These are phyloP conservation scores for Sugiyamaella japonica DNA, from an alignment of 1,139 yeast genomes.

Conservation along the genomic window DNA sequence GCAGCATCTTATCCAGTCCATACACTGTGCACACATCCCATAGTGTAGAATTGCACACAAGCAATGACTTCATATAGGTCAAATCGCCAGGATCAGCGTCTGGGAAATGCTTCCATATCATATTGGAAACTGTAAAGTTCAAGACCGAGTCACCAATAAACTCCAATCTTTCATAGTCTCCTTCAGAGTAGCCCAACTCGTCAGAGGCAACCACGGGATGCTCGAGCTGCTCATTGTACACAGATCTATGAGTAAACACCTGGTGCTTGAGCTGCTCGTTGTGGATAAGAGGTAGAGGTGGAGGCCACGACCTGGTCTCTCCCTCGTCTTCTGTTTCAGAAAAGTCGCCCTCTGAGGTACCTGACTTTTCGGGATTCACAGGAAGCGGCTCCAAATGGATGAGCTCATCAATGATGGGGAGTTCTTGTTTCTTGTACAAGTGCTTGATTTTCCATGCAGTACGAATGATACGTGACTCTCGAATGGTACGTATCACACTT, in stretches of 20 bases:
- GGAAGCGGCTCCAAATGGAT: background rate
- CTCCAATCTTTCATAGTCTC: slow-evolving; percentile 87
- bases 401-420: slow-evolving; percentile 5
- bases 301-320: slow-evolving; percentile 47
- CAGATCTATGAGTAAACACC: slow-evolving; percentile 82
- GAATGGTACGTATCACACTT: background rate
- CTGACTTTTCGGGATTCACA: background rate
- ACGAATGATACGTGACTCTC: slow-evolving; percentile 1
- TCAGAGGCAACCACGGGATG: too few relatives aligned
- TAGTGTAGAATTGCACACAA: slow-evolving; percentile 74
- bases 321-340: background rate
- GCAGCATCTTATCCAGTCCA: slow-evolving; percentile 64
- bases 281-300: slow-evolving; percentile 67
- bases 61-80: slow-evolving; percentile 64
- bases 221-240: slow-evolving; percentile 48
- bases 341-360: background rate
- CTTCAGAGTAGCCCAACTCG: slow-evolving; percentile 37
- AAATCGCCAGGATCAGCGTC: slow-evolving; percentile 78
- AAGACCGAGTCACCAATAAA: slow-evolving; percentile 90
- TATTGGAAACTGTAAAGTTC: slow-evolving; percentile 67
- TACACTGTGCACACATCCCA: slow-evolving; percentile 70
- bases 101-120: slow-evolving; percentile 67
- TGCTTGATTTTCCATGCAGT: background rate
- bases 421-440: background rate
- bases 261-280: slow-evolving; percentile 60